Conservation (phyloP, 106 monocot species). For the Amphibolis antarctica region DNA sequence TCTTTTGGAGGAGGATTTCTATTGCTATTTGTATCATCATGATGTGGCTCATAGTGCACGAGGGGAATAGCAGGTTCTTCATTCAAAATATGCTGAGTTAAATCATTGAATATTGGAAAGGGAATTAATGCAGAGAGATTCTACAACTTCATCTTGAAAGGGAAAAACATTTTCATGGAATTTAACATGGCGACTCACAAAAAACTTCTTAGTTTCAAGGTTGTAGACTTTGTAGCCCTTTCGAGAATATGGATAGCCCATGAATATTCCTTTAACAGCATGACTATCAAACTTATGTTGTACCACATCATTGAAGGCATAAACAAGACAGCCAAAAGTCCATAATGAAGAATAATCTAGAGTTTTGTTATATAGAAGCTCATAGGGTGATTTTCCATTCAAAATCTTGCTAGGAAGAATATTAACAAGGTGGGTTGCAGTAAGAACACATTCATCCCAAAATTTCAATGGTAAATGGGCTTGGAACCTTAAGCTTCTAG, state of each 20-base stretch:
- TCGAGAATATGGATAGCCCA: background rate
- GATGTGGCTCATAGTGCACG: too few species aligned
- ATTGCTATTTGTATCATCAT: too few species aligned
- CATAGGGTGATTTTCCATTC: background rate
- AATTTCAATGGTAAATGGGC: background rate
- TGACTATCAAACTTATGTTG: background rate
- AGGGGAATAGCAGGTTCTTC: too few species aligned
- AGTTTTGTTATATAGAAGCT: background rate
- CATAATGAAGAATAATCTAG: background rate
- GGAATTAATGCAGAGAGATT: too few species aligned
- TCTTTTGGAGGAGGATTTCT: too few species aligned
- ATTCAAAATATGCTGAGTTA: too few species aligned
- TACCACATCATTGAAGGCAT: background rate
- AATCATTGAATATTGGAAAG: too few species aligned
- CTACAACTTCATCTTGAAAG: too few species aligned
- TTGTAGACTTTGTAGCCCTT: background rate
- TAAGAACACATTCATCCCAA: background rate
- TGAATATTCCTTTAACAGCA: background rate
- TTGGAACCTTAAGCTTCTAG: background rate
- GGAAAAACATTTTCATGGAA: slow-evolving; percentile 1
- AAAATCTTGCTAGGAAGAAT: background rate
- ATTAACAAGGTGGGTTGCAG: background rate
- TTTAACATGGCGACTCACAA: background rate
- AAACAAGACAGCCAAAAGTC: background rate
- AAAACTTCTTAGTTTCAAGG: background rate